Evolutionary conservation across 306 rosid species (phyloP).

Genomic region (Fagus crenata): DNA sequence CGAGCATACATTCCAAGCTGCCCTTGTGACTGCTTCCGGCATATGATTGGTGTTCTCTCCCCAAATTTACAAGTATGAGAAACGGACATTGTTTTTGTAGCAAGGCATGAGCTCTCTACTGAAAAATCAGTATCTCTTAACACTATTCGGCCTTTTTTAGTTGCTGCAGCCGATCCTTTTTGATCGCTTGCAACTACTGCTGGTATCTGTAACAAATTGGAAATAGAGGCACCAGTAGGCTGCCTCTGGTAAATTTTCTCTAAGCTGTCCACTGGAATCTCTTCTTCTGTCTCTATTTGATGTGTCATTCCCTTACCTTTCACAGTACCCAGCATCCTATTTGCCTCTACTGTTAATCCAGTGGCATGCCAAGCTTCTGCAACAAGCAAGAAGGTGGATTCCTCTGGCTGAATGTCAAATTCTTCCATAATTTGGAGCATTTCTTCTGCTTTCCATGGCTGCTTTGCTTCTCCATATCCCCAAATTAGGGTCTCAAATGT

Average conservation of each 20-base stretch:
- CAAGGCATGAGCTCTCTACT: conserved; percentile 41
- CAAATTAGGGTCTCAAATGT: conserved; percentile 72
- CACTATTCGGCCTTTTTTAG: conserved; percentile 43
- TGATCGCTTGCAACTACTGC: conserved; percentile 32
- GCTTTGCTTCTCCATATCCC: conserved; percentile 64
- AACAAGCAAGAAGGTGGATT: conserved; percentile 52
- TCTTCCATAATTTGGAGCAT: conserved; percentile 60
- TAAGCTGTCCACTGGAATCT: conserved; percentile 26
- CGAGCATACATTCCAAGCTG: conserved; percentile 51
- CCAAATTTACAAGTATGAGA: conserved; percentile 50
- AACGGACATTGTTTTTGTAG: conserved; percentile 39
- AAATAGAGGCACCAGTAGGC: conserved; percentile 32
- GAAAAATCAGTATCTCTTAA: conserved; percentile 45
- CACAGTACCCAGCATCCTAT: conserved; percentile 33
- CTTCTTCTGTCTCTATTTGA: conserved; percentile 30
- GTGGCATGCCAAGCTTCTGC: conserved; percentile 65
- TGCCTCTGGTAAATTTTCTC: conserved; percentile 44
- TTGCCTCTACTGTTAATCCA: conserved; percentile 61
- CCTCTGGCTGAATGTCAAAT: conserved; percentile 51
- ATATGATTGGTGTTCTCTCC: conserved; percentile 52
- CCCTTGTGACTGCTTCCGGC: conserved; percentile 50
- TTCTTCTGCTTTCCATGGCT: conserved; percentile 70
- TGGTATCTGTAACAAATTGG: conserved; percentile 49
- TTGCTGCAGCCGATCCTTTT: conserved; percentile 45
- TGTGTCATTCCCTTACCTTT: conserved; percentile 30